Conservation (phyloP, 2,329 filamentous ascomycete genomes). For the Ustilaginoidea virens region DNA sequence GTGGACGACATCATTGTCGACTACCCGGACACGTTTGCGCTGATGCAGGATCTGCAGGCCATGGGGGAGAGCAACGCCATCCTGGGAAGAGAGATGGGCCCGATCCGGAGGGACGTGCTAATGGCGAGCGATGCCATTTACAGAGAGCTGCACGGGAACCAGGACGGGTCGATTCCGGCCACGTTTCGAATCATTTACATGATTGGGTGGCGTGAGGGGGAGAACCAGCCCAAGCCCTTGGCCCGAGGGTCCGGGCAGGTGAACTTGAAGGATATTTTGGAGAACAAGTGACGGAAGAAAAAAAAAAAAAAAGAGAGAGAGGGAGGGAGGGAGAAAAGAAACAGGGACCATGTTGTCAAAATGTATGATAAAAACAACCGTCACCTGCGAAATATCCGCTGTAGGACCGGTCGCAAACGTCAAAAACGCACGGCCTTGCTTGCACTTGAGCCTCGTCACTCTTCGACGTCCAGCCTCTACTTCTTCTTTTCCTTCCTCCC, state of each 20-base stretch:
- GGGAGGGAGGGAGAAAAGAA: too few relatives aligned
- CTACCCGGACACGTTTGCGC: slow-evolving; percentile 74
- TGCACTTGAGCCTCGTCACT: too few relatives aligned
- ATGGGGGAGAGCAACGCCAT: slow-evolving; percentile 96
- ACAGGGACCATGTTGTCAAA: too few relatives aligned
- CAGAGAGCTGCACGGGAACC: slow-evolving; percentile 68
- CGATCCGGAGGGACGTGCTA: slow-evolving; percentile 67
- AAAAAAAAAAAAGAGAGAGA: neutral
- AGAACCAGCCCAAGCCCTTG: slow-evolving; percentile 64
- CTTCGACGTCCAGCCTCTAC: too few relatives aligned
- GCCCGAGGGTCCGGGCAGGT: slow-evolving; percentile 72
- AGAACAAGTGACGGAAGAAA: slow-evolving; percentile 22
- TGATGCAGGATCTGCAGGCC: slow-evolving; percentile 87
- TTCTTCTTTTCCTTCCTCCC: too few relatives aligned
- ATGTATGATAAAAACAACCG: too few relatives aligned
- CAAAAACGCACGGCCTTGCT: too few relatives aligned
- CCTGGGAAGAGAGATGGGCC: slow-evolving; percentile 64
- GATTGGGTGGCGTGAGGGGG: slow-evolving; percentile 93
- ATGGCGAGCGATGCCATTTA: slow-evolving; percentile 85
- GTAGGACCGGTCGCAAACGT: too few relatives aligned
- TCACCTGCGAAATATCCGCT: too few relatives aligned
- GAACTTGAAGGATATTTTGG: slow-evolving; percentile 70
- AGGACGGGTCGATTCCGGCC: slow-evolving; percentile 62
- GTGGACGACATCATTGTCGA: slow-evolving; percentile 95
- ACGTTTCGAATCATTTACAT: slow-evolving; percentile 95